Evolutionary conservation across 139 green algal genomes (phyloP).

Genomic region (Chlamydomonas sp.): DNA sequence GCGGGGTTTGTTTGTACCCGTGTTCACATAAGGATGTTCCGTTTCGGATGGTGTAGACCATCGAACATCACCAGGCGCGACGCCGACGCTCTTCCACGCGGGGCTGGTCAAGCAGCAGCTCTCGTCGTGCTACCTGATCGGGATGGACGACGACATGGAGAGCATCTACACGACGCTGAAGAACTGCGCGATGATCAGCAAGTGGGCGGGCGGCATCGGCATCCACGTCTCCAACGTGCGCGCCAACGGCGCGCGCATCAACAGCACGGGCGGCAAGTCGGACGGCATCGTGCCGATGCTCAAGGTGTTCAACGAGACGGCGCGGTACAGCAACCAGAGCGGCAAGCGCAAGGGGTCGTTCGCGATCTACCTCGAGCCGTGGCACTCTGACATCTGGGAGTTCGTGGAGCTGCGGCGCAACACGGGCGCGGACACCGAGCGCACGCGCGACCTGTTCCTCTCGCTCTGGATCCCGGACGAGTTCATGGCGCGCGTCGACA

Average conservation of each 20-base stretch:
- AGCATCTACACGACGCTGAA: conserved; percentile 36
- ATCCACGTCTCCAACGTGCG: conserved; percentile 29
- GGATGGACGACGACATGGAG: conserved; percentile 33
- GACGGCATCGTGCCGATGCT: conserved; percentile 36
- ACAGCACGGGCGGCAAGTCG: conserved; percentile 19
- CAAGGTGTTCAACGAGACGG: conserved; percentile 29
- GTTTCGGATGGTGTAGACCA: too few relatives aligned
- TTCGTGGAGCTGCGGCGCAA: conserved; percentile 64
- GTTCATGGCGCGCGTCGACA: conserved; percentile 53
- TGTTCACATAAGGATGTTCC: too few relatives aligned
- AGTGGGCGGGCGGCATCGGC: conserved; percentile 37
- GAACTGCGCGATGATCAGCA: conserved; percentile 32
- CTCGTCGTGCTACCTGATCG: conserved; percentile 31
- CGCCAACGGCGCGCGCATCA: conserved; percentile 16
- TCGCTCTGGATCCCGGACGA: conserved; percentile 57
- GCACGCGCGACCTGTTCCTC: conserved; percentile 57
- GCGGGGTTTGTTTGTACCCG: too few relatives aligned
- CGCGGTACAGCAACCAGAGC: conserved; percentile 24
- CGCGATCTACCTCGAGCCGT: conserved; percentile 59
- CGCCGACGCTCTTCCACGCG: conserved; percentile 38
- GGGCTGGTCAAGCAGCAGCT: conserved; percentile 22
- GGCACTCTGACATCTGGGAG: conserved; percentile 59
- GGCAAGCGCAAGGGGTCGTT: conserved; percentile 19
- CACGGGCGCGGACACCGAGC: conserved; percentile 48
- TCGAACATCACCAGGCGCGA: too few relatives aligned